Conservation (phyloP, 2,329 filamentous ascomycete species). For the Botryotinia narcissicola region DNA sequence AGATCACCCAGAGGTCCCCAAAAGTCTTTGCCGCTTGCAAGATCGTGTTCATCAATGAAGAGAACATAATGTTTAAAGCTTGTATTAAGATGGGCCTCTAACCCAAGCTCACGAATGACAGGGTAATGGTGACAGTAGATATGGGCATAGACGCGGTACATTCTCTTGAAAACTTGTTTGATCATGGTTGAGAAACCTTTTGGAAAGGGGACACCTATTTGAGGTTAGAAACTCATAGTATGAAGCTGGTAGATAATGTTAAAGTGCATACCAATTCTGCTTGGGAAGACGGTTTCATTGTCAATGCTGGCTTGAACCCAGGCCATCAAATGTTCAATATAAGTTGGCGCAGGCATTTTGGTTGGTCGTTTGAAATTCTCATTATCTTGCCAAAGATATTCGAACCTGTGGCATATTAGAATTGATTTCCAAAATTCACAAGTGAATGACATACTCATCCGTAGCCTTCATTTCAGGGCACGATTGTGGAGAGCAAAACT, state of each 20-base stretch:
- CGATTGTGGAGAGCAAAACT: conserved; percentile 95
- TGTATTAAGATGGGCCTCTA: conserved; percentile 97
- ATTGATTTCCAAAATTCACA: conserved; percentile 5
- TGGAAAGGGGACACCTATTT: conserved; percentile 81
- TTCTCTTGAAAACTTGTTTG: conserved; percentile 96
- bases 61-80: conserved; percentile 99
- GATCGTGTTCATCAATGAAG: conserved; percentile 93
- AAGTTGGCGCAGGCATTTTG: conserved; percentile 95
- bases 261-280: conserved; percentile 67
- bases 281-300: conserved; percentile 93
- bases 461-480: conserved; percentile 99
- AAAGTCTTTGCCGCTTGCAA: conserved; percentile 93
- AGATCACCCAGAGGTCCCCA: conserved; percentile 94
- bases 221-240: conserved; percentile 30
- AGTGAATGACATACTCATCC: conserved; percentile 69
- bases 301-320: conserved; percentile 97
- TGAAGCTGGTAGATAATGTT: conserved; percentile 48
- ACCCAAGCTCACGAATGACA: conserved; percentile 87
- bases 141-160: conserved; percentile 98
- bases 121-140: conserved; percentile 99
- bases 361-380: conserved; percentile 94
- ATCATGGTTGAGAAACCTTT: conserved; percentile 86
- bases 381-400: conserved; percentile 98
- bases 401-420: conserved; percentile 62
- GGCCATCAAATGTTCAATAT: conserved; percentile 95